Percentiles rank a stretch among this genome's conserved stretches.
Evolutionary conservation across 805 yeast species (phyloP).

Genomic region (Schizosaccharomyces cryophilus): DNA sequence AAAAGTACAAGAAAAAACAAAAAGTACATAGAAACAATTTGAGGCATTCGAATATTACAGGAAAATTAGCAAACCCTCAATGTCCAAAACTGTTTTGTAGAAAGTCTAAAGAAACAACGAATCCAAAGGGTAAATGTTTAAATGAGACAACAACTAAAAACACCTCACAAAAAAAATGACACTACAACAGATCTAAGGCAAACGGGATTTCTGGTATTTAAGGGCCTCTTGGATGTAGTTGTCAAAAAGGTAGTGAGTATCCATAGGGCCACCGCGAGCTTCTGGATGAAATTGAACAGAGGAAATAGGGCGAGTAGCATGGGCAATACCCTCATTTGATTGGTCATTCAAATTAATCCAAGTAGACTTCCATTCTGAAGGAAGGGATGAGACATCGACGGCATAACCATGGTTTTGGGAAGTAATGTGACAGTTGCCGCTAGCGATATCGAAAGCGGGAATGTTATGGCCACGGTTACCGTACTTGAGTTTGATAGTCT

Average conservation of each 20-base stretch:
- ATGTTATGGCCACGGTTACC: conserved; percentile 99
- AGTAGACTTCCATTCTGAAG: conserved; percentile 57
- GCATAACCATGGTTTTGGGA: conserved; percentile 98
- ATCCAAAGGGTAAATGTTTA: not conserved
- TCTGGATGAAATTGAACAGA: conserved; percentile 98
- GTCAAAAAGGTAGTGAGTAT: conserved; percentile 75
- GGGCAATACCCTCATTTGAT: conserved; percentile 95
- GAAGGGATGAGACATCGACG: conserved; percentile 59
- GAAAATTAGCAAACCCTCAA: too few relatives aligned
- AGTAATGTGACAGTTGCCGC: conserved; percentile 93
- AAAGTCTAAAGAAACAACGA: too few relatives aligned
- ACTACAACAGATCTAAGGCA: not conserved
- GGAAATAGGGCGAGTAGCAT: conserved; percentile 64
- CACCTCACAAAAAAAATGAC: not conserved
- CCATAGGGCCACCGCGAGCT: conserved; percentile 97
- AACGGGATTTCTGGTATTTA: conserved; percentile 13
- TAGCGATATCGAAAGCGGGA: conserved; percentile 70
- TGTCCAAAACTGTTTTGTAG: too few relatives aligned
- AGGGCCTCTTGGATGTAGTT: conserved; percentile 53
- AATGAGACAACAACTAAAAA: not conserved
- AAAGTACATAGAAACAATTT: too few relatives aligned
- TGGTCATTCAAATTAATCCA: conserved; percentile 85
- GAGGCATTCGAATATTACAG: too few relatives aligned
- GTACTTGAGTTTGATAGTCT: conserved; percentile 72
- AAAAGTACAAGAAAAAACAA: too few relatives aligned